Evolutionary conservation across 2,329 filamentous ascomycete species (phyloP), one percentile per base, ranked within the genome.

Genomic region (Sordariomycetes sp.): DNA sequence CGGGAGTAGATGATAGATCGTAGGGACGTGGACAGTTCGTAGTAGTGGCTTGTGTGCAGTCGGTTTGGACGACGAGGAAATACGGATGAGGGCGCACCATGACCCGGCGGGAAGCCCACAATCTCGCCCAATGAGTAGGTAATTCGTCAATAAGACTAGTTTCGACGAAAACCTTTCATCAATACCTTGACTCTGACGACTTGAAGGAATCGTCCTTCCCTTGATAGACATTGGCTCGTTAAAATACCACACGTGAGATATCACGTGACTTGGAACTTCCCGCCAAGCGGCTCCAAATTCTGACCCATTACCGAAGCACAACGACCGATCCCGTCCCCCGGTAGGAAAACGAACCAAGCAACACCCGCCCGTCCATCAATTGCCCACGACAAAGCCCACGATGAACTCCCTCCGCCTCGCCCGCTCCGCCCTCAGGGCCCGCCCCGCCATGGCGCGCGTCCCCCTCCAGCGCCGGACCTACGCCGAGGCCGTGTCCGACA

Each of bases 381-480:
- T 50, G 20, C 20, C 73, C 15, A 73, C 65, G 12, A 10, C n/a
- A 22, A 10, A 50, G 22, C 68, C 68, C 78, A 83, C 75, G 77
- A 97, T 97, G 92, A 96, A 90, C 84, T 88, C 90, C 74, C 78
- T 96, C 77, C 90, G 91, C 76, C 80, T 96, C 76, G 89, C 90
- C 79, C 87, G 92, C 76, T 83, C 85, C 75, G 92, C 90, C 78
- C 81, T 96, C 73, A 82, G 90, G 76, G 89, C 84, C 70, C 87
- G 86, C 69, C 86, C 90, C 70, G 78, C 87, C 69, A 81, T 86
- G 72, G 78, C 92, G 74, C 82, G 86, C 73, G 79, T 84, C 65
- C 84, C 87, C 66, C 69, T 89, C 64, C 87, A 91, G 45, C 87
- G 90, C 74, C 85, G 94, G 81, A 86, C 86, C 68, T 99, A 99